Evolutionary conservation across 768 basidiomycete species (phyloP).

Genomic region (Boletellus emodensis): DNA sequence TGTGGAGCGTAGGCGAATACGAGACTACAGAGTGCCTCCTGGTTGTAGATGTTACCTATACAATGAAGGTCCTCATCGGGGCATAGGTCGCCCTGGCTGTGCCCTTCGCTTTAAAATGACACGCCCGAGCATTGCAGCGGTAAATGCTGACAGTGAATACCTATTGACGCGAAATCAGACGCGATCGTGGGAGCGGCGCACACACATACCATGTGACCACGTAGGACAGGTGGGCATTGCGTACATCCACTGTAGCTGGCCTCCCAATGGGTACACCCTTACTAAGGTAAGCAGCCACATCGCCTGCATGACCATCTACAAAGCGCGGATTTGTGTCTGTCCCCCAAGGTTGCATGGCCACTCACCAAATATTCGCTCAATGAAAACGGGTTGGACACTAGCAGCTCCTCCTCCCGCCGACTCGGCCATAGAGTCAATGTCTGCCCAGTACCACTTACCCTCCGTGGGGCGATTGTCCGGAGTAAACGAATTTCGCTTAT

Average conservation of each 20-base stretch:
- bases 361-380: slow-evolving; percentile 91
- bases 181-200: not conserved
- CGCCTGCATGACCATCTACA: slow-evolving; percentile 81
- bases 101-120: slow-evolving; percentile 54
- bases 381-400: slow-evolving; percentile 79
- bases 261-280: slow-evolving; percentile 87
- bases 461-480: slow-evolving; percentile 80
- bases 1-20: not conserved
- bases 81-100: slow-evolving; percentile 49
- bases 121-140: slow-evolving; percentile 75
- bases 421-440: slow-evolving; percentile 76
- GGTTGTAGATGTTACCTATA: not conserved
- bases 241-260: slow-evolving; percentile 74
- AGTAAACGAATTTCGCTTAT: slow-evolving; percentile 73
- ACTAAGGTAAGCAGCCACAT: slow-evolving; percentile 52
- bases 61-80: slow-evolving; percentile 33
- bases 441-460: slow-evolving; percentile 91
- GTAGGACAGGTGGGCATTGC: slow-evolving; percentile 94
- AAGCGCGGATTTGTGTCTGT: slow-evolving; percentile 4
- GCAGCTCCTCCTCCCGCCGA: slow-evolving; percentile 68
- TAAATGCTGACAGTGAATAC: slow-evolving; percentile 87
- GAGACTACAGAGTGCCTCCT: slow-evolving; percentile 1
- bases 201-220: slow-evolving; percentile 82
- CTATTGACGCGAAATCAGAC: slow-evolving; percentile 38
- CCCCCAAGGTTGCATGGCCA: not conserved